Evolutionary conservation across 345 rosid species (phyloP), one percentile per base, ranked within the genome.

Genomic region (Corymbia maculata): DNA sequence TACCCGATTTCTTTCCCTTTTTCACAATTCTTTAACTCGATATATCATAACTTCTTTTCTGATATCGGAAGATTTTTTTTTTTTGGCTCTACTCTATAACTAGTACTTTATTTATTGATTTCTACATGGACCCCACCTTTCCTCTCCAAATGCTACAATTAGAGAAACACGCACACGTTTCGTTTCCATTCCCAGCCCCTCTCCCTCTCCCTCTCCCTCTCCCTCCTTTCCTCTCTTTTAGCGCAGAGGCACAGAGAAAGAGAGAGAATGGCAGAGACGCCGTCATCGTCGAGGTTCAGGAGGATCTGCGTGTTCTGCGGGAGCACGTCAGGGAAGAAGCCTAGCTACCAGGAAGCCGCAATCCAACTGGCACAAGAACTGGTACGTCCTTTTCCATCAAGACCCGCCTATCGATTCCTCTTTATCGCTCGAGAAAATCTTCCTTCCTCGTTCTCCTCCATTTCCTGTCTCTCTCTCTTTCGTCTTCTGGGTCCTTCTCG

Each of bases 261-360:
- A 79, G 50, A 85, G 84, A 86, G 85, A 14, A 95, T 93, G 97
- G 95, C 93, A 88, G 93, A 92, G 90, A 91, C 92, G 87, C 93
- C 95, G 91, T 96, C 94, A 89, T 68, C 93, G 89, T 97, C 99
- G 1, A 95, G 97, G 93, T 97, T 97, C 89, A 87, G 91, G 90
- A 94, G 98, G 92, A 94, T 97, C 86, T 97, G 99, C 91, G 99
- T 97, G 79, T 97, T 97, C 70, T 96, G 98, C 86, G 98, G 98
- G 24, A 97, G 98, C 94, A 93, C 95, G 90, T 90, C 97, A 1
- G 98, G 99, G 85, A 97, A 95, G 90, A 97, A 94, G 90, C 42
- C 94, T 86, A 93, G 94, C 90, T 97, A 97, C 88, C 98, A 94
- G 87, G 97, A 95, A 90, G 98, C 99, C 42, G 98, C 99, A 4